Conservation (phyloP, 2,329 filamentous ascomycete genomes). For the Didymella sp. region DNA sequence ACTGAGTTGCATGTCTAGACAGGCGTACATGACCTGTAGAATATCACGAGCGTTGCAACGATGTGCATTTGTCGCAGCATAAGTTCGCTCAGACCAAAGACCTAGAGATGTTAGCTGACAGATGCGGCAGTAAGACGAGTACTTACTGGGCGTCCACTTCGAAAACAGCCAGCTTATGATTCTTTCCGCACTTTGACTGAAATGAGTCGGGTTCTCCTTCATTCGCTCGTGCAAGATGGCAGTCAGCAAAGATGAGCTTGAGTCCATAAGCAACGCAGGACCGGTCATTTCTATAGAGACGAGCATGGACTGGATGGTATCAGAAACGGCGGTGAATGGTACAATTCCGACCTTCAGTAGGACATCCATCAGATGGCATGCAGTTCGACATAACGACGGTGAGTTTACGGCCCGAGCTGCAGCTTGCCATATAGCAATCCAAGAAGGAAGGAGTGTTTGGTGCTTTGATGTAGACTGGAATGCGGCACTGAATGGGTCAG, state of each 20-base stretch:
- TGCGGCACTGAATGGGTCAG: slow-evolving; percentile 33
- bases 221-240: slow-evolving; percentile 71
- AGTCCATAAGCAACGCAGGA: slow-evolving; percentile 79
- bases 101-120: slow-evolving; percentile 36
- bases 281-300: slow-evolving; percentile 81
- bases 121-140: too few species aligned
- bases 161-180: slow-evolving; percentile 82
- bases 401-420: slow-evolving; percentile 74
- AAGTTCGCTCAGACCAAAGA: slow-evolving; percentile 66
- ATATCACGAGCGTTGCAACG: slow-evolving; percentile 72
- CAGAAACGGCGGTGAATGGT: slow-evolving; percentile 69
- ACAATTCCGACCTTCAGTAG: slow-evolving; percentile 73
- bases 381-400: slow-evolving; percentile 74
- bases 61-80: slow-evolving; percentile 68
- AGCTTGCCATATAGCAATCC: slow-evolving; percentile 79
- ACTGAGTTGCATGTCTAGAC: slow-evolving; percentile 63
- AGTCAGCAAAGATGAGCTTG: slow-evolving; percentile 75
- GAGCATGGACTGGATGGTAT: slow-evolving; percentile 75
- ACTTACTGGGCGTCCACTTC: slow-evolving; percentile 81
- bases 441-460: slow-evolving; percentile 56
- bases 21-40: slow-evolving; percentile 71
- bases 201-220: slow-evolving; percentile 71
- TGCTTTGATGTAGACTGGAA: slow-evolving; percentile 38
- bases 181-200: slow-evolving; percentile 71
- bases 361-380: slow-evolving; percentile 73